Base-by-base conservation (phyloP, 2,329 filamentous ascomycete species). In the Colletotrichum sp. region DNA sequence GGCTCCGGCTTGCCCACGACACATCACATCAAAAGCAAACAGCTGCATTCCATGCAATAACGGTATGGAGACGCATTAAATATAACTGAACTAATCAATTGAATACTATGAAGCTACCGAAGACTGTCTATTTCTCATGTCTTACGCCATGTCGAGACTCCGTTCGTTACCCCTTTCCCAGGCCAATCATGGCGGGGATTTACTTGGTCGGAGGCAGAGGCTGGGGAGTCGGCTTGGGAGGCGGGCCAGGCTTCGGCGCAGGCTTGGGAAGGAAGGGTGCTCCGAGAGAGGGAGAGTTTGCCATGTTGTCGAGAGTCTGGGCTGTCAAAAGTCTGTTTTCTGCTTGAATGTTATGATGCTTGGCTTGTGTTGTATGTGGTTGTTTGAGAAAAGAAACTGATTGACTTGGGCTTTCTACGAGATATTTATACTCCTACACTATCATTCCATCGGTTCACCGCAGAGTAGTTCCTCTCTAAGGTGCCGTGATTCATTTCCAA, bases 31-130 rank as follows among this genome's bases (percentile, higher is more conserved):
- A 21, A 21, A 21, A 8, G 2, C n/a, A 21, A 52, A 3, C 18
- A 52, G 4, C 4, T 21, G 3, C 6, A 21, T 6, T 2, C n/a
- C 18, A 49, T 49, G 9, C 8, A 49, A n/a, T 12, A 12, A 12
- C 0, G 1, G 18, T n/a, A 5, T n/a, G 18, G 4, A n/a, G 5
- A 4, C 18, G 3, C 1, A n/a, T 12, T 12, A 1, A 49, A 49
- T 2, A n/a, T n/a, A 0, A 49, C n/a, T 52, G 2, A 13, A 52
- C n/a, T 21, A 1, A 21, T 52, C 6, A 52, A 52, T 4, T 13
- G 44, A 21, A 21, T 21, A 21, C 44, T 52, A 21, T 21, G n/a
- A 21, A 52, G 13, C n/a, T 52, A 52, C n/a, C 10, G n/a, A 21
- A 21, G n/a, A 21, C 6, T 52, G 10, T 21, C 4, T n/a, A 52